Conservation (phyloP, 768 basidiomycete species). For the Tulasnella sp. region DNA sequence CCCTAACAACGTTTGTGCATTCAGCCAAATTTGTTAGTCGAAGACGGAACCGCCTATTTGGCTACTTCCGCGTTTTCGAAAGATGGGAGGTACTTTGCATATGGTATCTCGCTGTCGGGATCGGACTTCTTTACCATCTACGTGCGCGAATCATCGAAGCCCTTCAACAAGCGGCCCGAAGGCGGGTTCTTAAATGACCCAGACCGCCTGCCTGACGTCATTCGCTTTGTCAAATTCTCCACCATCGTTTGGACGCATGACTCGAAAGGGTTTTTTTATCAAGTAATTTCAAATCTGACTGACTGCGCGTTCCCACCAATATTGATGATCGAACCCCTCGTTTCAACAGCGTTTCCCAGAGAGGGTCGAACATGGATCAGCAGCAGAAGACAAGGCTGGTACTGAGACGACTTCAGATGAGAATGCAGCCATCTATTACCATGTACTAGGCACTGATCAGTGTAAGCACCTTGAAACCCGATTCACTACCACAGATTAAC, state of each 20-base stretch:
- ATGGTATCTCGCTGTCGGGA: conserved; percentile 66
- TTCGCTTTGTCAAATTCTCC: conserved; percentile 76
- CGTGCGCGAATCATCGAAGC: conserved; percentile 57
- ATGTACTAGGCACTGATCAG: conserved; percentile 65
- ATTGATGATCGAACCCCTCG: neutral
- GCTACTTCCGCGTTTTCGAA: conserved; percentile 57
- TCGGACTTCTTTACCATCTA: conserved; percentile 70
- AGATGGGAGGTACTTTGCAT: conserved; percentile 68
- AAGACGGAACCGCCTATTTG: conserved; percentile 69
- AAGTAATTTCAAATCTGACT: conserved; percentile 38
- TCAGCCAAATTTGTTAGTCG: conserved; percentile 65
- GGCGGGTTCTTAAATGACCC: conserved; percentile 32
- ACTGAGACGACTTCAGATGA: conserved; percentile 59
- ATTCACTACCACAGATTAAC: neutral
- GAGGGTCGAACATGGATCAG: conserved; percentile 44
- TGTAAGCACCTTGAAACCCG: conserved; percentile 38
- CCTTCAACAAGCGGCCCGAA: conserved; percentile 49
- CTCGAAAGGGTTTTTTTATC: conserved; percentile 81
- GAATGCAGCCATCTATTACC: conserved; percentile 74
- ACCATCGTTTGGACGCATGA: conserved; percentile 69
- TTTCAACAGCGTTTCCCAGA: conserved; percentile 52
- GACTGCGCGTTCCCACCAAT: neutral
- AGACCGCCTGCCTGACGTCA: conserved; percentile 56
- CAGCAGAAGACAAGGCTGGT: conserved; percentile 43
- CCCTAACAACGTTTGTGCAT: neutral